These are phyloP conservation scores for Lindgomyces ingoldianus DNA, from an alignment of 495 filamentous ascomycete genomes.

Conservation along the genomic window DNA sequence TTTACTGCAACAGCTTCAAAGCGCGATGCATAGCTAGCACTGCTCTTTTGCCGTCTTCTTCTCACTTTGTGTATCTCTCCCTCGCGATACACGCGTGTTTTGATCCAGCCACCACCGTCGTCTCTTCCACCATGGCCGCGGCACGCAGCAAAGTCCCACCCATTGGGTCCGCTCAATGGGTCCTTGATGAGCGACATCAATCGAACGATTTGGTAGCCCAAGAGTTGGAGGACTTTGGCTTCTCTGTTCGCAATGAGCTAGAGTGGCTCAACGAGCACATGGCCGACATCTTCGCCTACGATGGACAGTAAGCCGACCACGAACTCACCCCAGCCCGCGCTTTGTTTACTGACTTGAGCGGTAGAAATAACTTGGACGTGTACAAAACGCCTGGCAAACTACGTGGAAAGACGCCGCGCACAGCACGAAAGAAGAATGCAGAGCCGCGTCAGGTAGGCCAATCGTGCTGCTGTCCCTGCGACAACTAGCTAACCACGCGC, in stretches of 20 bases:
- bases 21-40: constrained; percentile 21
- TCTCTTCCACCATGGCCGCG: constrained; percentile 39
- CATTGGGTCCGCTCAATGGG: constrained; percentile 69
- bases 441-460: constrained; percentile 66
- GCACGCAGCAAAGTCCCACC: constrained; percentile 45
- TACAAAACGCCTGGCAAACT: constrained; percentile 97
- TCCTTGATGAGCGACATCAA: constrained; percentile 66
- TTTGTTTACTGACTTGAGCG: constrained; percentile 15
- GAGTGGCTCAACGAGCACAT: constrained; percentile 98
- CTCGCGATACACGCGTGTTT: constrained; percentile 11
- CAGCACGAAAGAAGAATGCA: constrained; percentile 67
- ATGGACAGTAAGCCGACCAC: constrained; percentile 67
- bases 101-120: background rate
- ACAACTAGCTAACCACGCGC: constrained; percentile 15
- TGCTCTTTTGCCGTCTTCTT: background rate
- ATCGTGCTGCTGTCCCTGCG: background rate
- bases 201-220: constrained; percentile 62
- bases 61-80: background rate
- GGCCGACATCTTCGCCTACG: constrained; percentile 85
- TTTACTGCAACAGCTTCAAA: background rate
- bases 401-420: constrained; percentile 89
- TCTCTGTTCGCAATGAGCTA: constrained; percentile 83
- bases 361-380: constrained; percentile 80
- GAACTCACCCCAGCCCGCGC: constrained; percentile 3
- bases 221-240: constrained; percentile 87